Evolutionary conservation across 2,329 filamentous ascomycete species (phyloP).

Genomic region (Aschersonia sp.): DNA sequence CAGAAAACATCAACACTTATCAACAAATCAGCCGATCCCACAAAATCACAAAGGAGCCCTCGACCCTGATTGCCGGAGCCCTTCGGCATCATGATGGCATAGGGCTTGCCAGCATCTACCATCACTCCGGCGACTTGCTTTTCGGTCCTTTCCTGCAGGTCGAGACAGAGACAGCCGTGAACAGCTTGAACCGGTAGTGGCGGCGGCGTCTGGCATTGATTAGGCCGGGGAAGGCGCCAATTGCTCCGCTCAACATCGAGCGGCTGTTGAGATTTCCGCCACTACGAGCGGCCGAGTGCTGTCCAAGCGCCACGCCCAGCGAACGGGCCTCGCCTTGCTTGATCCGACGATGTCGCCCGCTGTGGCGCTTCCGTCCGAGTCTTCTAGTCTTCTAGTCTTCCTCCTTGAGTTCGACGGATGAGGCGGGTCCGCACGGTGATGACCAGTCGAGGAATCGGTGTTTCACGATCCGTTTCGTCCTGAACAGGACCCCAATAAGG

Average conservation of each 20-base stretch:
- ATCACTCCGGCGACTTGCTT: not conserved
- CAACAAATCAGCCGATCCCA: too few species aligned
- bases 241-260: not conserved
- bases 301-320: not conserved
- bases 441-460: not conserved
- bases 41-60: too few species aligned
- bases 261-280: not conserved
- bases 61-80: too few species aligned
- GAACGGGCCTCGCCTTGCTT: not conserved
- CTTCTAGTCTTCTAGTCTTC: not conserved
- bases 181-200: not conserved
- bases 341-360: not conserved
- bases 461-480: not conserved
- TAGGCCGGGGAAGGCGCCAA: not conserved
- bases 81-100: too few species aligned
- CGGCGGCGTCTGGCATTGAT: not conserved
- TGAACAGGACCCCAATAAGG: not conserved
- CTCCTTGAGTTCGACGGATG: not conserved
- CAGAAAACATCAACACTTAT: too few species aligned
- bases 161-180: not conserved
- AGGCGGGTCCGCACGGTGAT: not conserved
- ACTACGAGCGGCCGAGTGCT: not conserved
- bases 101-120: not conserved
- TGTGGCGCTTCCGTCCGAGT: not conserved
- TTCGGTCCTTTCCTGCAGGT: not conserved